These are phyloP conservation scores for Graphilbum fragrans DNA, from an alignment of 2,329 filamentous ascomycete genomes.

Conservation along the genomic window DNA sequence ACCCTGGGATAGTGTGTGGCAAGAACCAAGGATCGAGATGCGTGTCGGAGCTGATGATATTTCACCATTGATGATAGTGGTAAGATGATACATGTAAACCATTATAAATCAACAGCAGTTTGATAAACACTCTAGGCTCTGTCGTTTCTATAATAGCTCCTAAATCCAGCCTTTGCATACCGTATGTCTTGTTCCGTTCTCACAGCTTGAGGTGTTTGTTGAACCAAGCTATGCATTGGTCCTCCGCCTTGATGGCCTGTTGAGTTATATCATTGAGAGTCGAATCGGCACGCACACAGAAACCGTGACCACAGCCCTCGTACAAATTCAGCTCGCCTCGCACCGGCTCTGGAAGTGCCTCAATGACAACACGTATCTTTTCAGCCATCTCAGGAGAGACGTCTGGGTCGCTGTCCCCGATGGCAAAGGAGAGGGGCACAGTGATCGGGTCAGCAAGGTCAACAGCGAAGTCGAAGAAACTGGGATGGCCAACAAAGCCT, in stretches of 20 bases:
- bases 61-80: no score
- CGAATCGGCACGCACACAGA: conserved; percentile 22
- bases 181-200: no score
- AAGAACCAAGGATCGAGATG: no score
- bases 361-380: conserved; percentile 21
- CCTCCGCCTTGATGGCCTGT: conserved; percentile 18
- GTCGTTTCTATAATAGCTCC: no score
- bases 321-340: conserved; percentile 25
- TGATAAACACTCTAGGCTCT: no score
- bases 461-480: conserved; percentile 28
- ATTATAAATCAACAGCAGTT: no score
- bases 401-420: conserved; percentile 31
- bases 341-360: conserved; percentile 16
- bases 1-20: no score
- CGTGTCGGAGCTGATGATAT: no score
- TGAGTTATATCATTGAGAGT: conserved; percentile 12
- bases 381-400: conserved; percentile 21
- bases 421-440: conserved; percentile 31
- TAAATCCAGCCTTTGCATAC: no score
- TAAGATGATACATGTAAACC: no score
- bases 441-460: conserved; percentile 33
- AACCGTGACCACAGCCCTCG: conserved; percentile 26
- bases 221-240: conserved; percentile 23
- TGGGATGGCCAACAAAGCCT: conserved; percentile 41
- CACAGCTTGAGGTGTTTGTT: conserved; percentile 7